Evolutionary conservation across 73 alveolate genomes (phyloP), one percentile per base, ranked within the genome.

Genomic region (Paramecium octaurelia): DNA sequence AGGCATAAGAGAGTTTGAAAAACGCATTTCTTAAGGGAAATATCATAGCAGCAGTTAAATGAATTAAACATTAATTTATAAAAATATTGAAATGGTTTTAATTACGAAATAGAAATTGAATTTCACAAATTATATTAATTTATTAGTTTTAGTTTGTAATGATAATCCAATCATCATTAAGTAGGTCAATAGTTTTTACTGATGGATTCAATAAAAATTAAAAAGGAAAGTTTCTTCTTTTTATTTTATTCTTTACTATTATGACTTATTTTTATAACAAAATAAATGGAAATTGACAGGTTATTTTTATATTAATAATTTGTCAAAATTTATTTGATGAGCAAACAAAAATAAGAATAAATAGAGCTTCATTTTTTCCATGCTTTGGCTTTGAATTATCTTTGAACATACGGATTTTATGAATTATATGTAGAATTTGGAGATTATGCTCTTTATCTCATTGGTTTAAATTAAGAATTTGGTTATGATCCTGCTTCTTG

Each of bases 1-100:
- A 73, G 40, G 43, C 48, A n/a, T 59, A 87, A 42, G 50, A 27
- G 9, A 87, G 70, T 36, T 86, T 87, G 20, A 87, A 87, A 77
- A 73, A 87, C 23, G 93, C 93, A n/a, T 87, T 87, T 21, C 35
- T 64, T 68, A 64, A 73, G 27, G 93, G 93, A 35, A 77, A 87
- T 69, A 87, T 87, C 3, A 48, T 87, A 16, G 40, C 71, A 64
- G 93, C 93, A 7, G 93, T 87, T n/a, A 87, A 87, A 68, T 87
- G 93, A 87, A 34, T 68, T 0, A 68, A 21, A 68, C 0, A 34
- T 64, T 64, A 12, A 12, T 12, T 16, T 50, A 12, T 50, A 12
- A 46, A 46, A 11, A 1, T 50, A 11, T 11, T 14, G 18, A 50
- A 16, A 12, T 20, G 0, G 23, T 44, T 44, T 44, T 3, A 0